Evolutionary conservation across 1,284 basidiomycete genomes (phyloP), one percentile per base, ranked within the genome.

Genomic region (Porodaedalea pini): DNA sequence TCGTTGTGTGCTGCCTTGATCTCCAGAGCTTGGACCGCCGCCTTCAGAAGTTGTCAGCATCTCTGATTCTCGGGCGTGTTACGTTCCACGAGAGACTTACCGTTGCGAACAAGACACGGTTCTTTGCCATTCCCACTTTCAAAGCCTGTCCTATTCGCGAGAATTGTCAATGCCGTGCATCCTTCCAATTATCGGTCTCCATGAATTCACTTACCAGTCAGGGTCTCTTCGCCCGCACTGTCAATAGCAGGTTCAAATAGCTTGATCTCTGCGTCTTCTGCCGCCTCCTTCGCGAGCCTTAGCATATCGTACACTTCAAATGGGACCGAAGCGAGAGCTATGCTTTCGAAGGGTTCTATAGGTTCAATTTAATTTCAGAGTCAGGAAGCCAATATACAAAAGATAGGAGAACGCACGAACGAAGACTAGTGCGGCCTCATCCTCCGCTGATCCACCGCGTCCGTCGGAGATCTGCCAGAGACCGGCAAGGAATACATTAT

Each of bases 401-500:
- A 19, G 54, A 25, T 27, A 23, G 45, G 15, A 54, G 19, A 27
- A 58, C 51, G 27, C 27, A 60, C 58, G 29, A 32, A 51, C 25
- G 45, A 56, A 60, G 25, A 56, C 36, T 4, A 44, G 54, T 3
- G 48, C 34, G 2, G 58, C 58, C 44, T 60, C 54, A 13, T 44
- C 50, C 8, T 60, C 48, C 6, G 58, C 58, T 7, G 34, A 31
- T 5, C 58, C 58, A n/a, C 58, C 58, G 10, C 37, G 13, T 36
- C 58, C 58, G 11, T 56, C 54, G 7, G 58, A 60, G n/a, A 60
- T 60, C 58, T 60, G n/a, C n/a, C n/a, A n/a, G n/a, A n/a, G n/a
- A n/a, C n/a, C n/a, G n/a, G n/a, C n/a, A n/a, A n/a, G n/a, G n/a
- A n/a, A n/a, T n/a, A n/a, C n/a, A n/a, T n/a, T n/a, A n/a, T n/a